Evolutionary conservation across 176 grass and related monocot genomes (phyloP), one percentile per base, ranked within the genome.

Genomic region (Neostapfia colusana): DNA sequence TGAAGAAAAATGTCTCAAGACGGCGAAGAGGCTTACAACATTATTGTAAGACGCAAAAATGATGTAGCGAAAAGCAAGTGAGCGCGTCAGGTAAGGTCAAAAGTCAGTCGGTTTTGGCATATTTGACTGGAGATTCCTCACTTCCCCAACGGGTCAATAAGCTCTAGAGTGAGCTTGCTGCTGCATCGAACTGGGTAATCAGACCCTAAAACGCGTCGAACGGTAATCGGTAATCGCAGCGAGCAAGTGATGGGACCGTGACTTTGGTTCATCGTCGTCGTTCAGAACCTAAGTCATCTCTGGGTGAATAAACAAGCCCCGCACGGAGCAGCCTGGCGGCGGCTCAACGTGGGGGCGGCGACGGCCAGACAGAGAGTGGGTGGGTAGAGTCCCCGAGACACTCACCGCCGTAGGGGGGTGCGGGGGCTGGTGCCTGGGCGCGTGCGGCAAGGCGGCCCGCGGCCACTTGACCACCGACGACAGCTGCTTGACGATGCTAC

Each of bases 381-480:
- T 31, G n/a, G 11, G 54, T 57, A 5, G 54, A 58, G 55, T 58
- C 10, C 8, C 3, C 23, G 23, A 58, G 23, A 58, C 8, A 51
- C 84, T 84, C 55, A 91, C 89, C 89, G 69, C 74, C 85, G 63
- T 74, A 85, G 75, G 75, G 78, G 89, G 14, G 59, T 73, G 79
- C 16, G 69, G 21, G 35, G 64, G 51, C 56, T 71, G 55, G 55
- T 58, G 79, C 76, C 80, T 80, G 56, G 76, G 38, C 28, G 45
- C 41, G 81, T 87, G 48, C 9, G 84, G 78, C 36, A 84, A 34
- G 37, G 89, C 73, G 67, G 48, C 80, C 65, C 88, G 91, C 45
- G 93, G 87, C 90, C 93, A 97, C 36, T 81, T 97, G 25, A 97
- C 87, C 55, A 90, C 90, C 43, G 87, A 86, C 38, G 87, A 88